Evolutionary conservation across 176 grass and related monocot genomes (phyloP), one percentile per base, ranked within the genome.

Genomic region (Leersia perrieri): DNA sequence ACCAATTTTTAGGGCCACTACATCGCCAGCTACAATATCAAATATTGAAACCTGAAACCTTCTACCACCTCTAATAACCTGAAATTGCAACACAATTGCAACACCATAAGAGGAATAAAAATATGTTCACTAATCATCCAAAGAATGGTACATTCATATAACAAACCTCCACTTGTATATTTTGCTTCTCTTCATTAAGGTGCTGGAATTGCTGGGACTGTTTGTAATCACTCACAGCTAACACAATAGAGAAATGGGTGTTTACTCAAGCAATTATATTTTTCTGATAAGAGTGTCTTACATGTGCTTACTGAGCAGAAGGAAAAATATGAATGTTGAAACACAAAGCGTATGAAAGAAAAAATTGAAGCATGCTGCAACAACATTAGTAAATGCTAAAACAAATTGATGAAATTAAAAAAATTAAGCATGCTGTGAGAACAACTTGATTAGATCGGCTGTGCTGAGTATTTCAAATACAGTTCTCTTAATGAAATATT

Each of bases 101-200:
- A 45, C 42, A 68, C 49, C 51, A 80, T 67, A 60, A 80, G 12
- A 34, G 34, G 49, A 35, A 53, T 60, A 77, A 67, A 67, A 57
- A 77, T 84, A 38, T 83, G 34, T 33, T 58, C 13, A 76, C 29
- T 75, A 51, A 70, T 71, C 70, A 30, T 27, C 27, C 12, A 72
- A 60, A 26, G 53, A 69, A 80, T 42, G 63, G 64, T 70, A 78
- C 30, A 41, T 74, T 38, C 22, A 80, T 51, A 86, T 72, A 33
- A 82, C 79, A 82, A 66, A 95, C 92, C 92, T 99, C 92, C 29
- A 99, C 74, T 85, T 88, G 86, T 68, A 99, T 95, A 70, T 99
- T 99, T 90, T 89, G 86, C 51, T 99, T 99, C 74, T 99, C 96
- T 60, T 99, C 88, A 62, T 99, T 95, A n/a, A 99, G 86, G 35